A percentile compares a stretch with the other conserved stretches of the same genome.
Evolutionary conservation across 2,329 filamentous ascomycete species (phyloP).

Genomic region (Clarireedia paspali): DNA sequence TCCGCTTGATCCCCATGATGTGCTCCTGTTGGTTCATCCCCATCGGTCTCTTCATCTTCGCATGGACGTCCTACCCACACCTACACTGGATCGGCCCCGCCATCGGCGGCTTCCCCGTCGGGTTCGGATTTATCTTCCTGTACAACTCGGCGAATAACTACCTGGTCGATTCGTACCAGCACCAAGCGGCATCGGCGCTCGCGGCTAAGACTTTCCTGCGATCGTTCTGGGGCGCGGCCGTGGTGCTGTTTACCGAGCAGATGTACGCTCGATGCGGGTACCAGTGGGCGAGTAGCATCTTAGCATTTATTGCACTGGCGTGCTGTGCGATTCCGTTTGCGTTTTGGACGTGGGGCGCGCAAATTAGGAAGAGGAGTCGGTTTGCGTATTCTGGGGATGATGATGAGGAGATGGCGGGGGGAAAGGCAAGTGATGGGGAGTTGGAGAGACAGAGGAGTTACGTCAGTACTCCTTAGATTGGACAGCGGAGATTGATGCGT

Average conservation of each 20-base stretch:
- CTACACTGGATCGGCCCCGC: slow-evolving; percentile 51
- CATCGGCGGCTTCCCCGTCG: slow-evolving; percentile 49
- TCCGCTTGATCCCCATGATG: slow-evolving; percentile 79
- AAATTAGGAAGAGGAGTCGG: slow-evolving; percentile 60
- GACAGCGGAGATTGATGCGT: no score
- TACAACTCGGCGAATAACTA: slow-evolving; percentile 55
- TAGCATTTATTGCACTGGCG: slow-evolving; percentile 66
- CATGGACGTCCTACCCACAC: slow-evolving; percentile 53
- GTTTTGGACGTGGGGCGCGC: slow-evolving; percentile 71
- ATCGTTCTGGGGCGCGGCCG: slow-evolving; percentile 70
- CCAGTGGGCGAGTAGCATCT: slow-evolving; percentile 66
- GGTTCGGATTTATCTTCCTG: slow-evolving; percentile 59
- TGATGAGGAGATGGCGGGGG: slow-evolving; percentile 34
- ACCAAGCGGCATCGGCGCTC: slow-evolving; percentile 72
- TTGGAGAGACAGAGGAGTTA: slow-evolving; percentile 22
- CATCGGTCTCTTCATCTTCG: slow-evolving; percentile 59
- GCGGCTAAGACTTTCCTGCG: slow-evolving; percentile 76
- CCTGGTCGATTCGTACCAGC: slow-evolving; percentile 56
- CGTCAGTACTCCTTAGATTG: slow-evolving; percentile 19
- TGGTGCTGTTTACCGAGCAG: slow-evolving; percentile 73
- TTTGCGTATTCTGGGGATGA: slow-evolving; percentile 64
- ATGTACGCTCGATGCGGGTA: slow-evolving; percentile 68
- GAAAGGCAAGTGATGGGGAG: slow-evolving; percentile 12
- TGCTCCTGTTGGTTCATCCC: slow-evolving; percentile 65
- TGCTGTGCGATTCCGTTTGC: slow-evolving; percentile 79